phyloP scores from a whole-genome alignment of 345 rosid species.

The Psidium guajava region DNA sequence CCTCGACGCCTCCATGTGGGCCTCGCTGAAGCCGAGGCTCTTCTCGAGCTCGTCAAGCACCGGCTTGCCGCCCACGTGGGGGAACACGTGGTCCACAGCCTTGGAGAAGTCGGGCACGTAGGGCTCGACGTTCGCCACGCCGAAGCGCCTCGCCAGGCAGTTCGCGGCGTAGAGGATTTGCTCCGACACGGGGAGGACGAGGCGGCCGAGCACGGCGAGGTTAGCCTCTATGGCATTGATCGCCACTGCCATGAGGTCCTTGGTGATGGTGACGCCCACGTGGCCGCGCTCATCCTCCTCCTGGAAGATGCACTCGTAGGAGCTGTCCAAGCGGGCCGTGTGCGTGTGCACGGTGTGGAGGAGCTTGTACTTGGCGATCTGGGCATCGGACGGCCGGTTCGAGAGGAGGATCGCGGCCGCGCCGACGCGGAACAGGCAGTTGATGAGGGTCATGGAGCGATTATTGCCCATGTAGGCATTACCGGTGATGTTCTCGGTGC shows the following conservation, averaged over 20 bases:
- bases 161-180: background rate
- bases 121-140: background rate
- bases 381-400: slow-evolving; percentile 1
- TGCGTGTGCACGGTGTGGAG: slow-evolving; percentile 12
- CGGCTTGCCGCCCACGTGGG: slow-evolving; percentile 19
- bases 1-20: slow-evolving; percentile 19
- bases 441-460: slow-evolving; percentile 18
- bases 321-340: slow-evolving; percentile 6
- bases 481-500: slow-evolving; percentile 11
- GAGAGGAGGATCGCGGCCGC: slow-evolving; percentile 19
- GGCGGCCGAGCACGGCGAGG: slow-evolving; percentile 1
- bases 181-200: slow-evolving; percentile 12
- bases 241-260: slow-evolving; percentile 11
- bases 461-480: slow-evolving; percentile 15
- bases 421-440: slow-evolving; percentile 16
- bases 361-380: slow-evolving; percentile 9
- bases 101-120: slow-evolving; percentile 7
- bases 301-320: slow-evolving; percentile 9
- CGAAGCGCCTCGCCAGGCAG: background rate
- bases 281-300: slow-evolving; percentile 10
- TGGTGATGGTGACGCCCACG: slow-evolving; percentile 7
- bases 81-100: slow-evolving; percentile 15
- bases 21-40: background rate
- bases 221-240: slow-evolving; percentile 7
- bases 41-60: slow-evolving; percentile 15